Percentiles rank a stretch among this genome's conserved stretches.
phyloP scores from a whole-genome alignment of 2,329 filamentous ascomycete species.

The Ustilaginoidea virens region DNA sequence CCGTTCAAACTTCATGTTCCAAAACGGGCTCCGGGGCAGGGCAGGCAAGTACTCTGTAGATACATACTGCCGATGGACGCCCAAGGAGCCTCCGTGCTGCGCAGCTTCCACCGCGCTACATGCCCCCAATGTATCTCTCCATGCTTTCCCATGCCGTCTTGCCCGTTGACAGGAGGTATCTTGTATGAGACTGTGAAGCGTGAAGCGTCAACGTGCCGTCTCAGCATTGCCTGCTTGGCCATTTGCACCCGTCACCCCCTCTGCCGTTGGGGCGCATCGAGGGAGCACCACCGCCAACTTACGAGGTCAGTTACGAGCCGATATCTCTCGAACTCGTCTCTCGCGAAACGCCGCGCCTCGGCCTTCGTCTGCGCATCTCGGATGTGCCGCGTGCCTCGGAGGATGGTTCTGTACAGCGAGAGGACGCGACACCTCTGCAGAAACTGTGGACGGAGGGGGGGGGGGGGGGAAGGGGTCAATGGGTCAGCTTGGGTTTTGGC shows the following conservation, averaged over 20 bases:
- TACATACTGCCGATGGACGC: too few species aligned
- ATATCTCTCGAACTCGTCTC: constrained; percentile 46
- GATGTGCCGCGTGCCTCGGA: constrained; percentile 39
- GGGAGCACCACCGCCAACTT: constrained; percentile 15
- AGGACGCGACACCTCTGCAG: constrained; percentile 39
- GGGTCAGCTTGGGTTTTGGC: not conserved
- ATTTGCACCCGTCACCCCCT: not conserved
- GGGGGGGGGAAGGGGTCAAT: not conserved
- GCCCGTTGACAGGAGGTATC: constrained; percentile 47
- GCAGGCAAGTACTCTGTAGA: too few species aligned
- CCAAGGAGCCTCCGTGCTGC: too few species aligned
- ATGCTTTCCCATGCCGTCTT: constrained; percentile 52
- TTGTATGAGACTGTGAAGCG: constrained; percentile 34
- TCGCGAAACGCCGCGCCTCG: constrained; percentile 41
- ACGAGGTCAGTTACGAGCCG: constrained; percentile 40
- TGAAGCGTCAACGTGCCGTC: not conserved
- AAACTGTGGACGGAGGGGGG: constrained; percentile 39
- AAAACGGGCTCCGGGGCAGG: too few species aligned
- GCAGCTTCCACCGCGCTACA: too few species aligned
- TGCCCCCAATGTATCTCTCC: constrained; percentile 27
- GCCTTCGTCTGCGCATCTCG: constrained; percentile 30
- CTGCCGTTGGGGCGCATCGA: not conserved
- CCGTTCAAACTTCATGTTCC: too few species aligned
- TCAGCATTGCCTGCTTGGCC: not conserved
- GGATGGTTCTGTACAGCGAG: constrained; percentile 40